These are phyloP conservation scores for Zymoseptoria passerinii DNA, from an alignment of 2,329 filamentous ascomycete genomes.

Conservation along the genomic window DNA sequence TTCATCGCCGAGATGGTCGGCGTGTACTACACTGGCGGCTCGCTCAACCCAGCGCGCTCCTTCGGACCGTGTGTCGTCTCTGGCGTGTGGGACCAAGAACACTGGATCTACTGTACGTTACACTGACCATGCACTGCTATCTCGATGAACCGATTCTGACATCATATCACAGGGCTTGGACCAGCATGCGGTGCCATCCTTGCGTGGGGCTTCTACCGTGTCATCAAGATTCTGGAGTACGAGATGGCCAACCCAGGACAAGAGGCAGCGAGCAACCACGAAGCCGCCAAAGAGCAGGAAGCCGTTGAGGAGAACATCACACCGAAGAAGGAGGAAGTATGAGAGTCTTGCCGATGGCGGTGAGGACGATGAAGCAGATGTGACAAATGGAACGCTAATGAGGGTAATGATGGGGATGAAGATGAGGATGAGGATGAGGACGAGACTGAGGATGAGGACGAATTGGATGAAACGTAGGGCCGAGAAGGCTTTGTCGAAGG, in stretches of 20 bases:
- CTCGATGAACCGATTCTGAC: too few species aligned
- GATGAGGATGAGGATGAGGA: neutral
- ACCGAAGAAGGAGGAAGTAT: conserved; percentile 13
- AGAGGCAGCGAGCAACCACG: conserved; percentile 15
- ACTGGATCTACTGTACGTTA: conserved; percentile 23
- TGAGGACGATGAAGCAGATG: neutral
- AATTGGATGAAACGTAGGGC: neutral
- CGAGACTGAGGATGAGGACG: neutral
- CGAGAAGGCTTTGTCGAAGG: neutral
- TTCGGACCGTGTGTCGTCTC: conserved; percentile 27
- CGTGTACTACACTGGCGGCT: conserved; percentile 32
- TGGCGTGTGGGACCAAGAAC: conserved; percentile 17
- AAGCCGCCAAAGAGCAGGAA: conserved; percentile 11
- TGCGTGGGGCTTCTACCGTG: conserved; percentile 28
- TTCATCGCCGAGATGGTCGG: conserved; percentile 40
- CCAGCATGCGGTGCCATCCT: conserved; percentile 25
- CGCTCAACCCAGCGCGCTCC: conserved; percentile 30
- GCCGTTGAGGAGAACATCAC: conserved; percentile 9
- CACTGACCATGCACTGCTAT: too few species aligned
- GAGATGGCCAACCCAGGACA: conserved; percentile 27
- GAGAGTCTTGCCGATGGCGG: neutral
- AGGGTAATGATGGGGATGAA: neutral
- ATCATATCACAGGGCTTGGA: conserved; percentile 20
- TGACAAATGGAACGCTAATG: neutral
- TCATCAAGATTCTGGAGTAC: conserved; percentile 29